A percentile compares a stretch with the other conserved stretches of the same genome.
These are phyloP conservation scores for Trypanosomatidae sp. DNA, from an alignment of 208 protist genomes.

Conservation along the genomic window DNA sequence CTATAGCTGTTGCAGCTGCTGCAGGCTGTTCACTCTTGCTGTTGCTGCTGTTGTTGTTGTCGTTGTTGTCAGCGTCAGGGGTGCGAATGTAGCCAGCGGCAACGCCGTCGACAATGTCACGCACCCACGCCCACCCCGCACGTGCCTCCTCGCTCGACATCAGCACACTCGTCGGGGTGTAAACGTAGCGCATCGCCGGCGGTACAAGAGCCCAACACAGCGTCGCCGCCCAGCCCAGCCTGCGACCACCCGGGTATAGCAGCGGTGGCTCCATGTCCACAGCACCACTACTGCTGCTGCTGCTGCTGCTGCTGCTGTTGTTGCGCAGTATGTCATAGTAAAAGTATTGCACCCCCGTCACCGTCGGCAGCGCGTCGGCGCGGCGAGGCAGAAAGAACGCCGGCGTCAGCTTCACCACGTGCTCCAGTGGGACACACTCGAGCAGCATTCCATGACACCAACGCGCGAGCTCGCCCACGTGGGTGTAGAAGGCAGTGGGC, in stretches of 20 bases:
- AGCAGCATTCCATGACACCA: conserved; percentile 52
- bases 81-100: not conserved
- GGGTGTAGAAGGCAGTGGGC: conserved; percentile 31
- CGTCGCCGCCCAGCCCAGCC: conserved; percentile 22
- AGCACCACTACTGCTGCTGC: not conserved
- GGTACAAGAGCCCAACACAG: conserved; percentile 36
- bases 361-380: too few species aligned
- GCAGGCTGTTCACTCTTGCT: not conserved
- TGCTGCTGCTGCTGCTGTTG: too few species aligned
- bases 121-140: conserved; percentile 58
- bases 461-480: conserved; percentile 25
- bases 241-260: conserved; percentile 51
- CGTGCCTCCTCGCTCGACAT: conserved; percentile 70
- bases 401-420: conserved; percentile 53
- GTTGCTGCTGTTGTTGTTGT: not conserved
- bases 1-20: not conserved
- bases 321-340: too few species aligned
- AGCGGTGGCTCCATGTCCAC: conserved; percentile 41
- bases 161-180: conserved; percentile 69
- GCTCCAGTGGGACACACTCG: conserved; percentile 57
- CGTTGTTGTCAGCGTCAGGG: not conserved
- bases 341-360: too few species aligned
- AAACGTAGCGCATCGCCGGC: conserved; percentile 64
- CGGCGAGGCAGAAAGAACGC: conserved; percentile 55
- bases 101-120: conserved; percentile 51